These are phyloP conservation scores for Sabuloglossum arenarium DNA, from an alignment of 495 filamentous ascomycete genomes.

Conservation along the genomic window DNA sequence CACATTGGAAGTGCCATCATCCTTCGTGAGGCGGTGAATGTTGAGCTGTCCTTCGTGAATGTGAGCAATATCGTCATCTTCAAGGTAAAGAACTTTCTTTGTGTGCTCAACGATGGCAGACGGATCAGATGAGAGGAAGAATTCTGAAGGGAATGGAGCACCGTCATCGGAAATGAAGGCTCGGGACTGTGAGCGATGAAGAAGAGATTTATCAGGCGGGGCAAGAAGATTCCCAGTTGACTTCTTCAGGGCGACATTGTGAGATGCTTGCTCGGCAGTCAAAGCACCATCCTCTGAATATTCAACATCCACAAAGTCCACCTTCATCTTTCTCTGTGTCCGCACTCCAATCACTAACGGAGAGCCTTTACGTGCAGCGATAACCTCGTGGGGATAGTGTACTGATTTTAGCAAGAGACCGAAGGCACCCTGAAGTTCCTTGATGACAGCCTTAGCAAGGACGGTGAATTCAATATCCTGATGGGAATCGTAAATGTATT, in stretches of 20 bases:
- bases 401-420: conserved; percentile 93
- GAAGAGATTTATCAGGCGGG: conserved; percentile 82
- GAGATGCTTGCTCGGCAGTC: conserved; percentile 82
- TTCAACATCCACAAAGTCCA: conserved; percentile 98
- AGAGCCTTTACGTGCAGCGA: conserved; percentile 94
- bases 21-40: conserved; percentile 92
- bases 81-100: conserved; percentile 98
- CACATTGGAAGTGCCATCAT: conserved; percentile 89
- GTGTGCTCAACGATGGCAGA: conserved; percentile 98
- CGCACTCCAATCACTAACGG: conserved; percentile 89
- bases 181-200: conserved; percentile 93
- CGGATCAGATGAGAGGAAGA: conserved; percentile 95
- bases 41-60: conserved; percentile 97
- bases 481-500: conserved; percentile 94
- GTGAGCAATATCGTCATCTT: conserved; percentile 98
- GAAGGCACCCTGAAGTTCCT: conserved; percentile 93
- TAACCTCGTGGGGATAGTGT: conserved; percentile 93
- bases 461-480: conserved; percentile 88
- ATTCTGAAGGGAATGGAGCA: conserved; percentile 91
- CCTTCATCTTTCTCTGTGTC: conserved; percentile 98
- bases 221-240: conserved; percentile 32
- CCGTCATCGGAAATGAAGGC: conserved; percentile 98
- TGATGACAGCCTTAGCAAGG: conserved; percentile 90
- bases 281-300: conserved; percentile 73
- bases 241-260: conserved; percentile 93